Conservation (phyloP, 306 rosid genomes). For the Fragaria vesca region DNA sequence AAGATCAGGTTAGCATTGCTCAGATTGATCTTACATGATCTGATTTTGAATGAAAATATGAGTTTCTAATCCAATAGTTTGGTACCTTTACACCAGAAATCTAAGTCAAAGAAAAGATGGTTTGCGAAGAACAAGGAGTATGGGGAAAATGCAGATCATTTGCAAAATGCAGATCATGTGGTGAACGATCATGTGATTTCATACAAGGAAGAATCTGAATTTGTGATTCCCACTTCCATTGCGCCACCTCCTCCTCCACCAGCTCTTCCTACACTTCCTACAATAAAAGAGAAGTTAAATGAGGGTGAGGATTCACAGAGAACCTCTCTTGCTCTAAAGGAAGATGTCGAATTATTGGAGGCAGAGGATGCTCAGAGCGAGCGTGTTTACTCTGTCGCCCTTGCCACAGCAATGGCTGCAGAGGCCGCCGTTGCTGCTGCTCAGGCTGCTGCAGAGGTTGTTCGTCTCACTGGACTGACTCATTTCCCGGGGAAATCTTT, state of each 20-base stretch:
- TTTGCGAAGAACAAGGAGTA: conserved; percentile 42
- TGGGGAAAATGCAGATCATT: background rate
- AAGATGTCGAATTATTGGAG: conserved; percentile 33
- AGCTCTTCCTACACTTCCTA: background rate
- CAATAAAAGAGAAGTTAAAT: background rate
- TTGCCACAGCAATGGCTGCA: conserved; percentile 79
- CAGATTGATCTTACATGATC: background rate
- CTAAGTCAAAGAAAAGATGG: conserved; percentile 62
- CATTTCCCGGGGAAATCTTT: conserved; percentile 31
- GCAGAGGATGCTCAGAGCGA: conserved; percentile 56
- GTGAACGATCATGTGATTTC: background rate
- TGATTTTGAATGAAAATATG: background rate
- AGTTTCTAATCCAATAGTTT: conserved; percentile 15
- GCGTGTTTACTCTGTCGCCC: conserved; percentile 70
- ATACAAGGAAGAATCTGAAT: conserved; percentile 23
- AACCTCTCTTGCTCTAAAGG: conserved; percentile 29
- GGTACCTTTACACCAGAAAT: conserved; percentile 38
- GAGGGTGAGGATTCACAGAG: background rate
- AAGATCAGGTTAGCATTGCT: conserved; percentile 61
- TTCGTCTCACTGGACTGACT: conserved; percentile 40
- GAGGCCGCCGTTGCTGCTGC: conserved; percentile 91
- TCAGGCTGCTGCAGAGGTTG: conserved; percentile 68
- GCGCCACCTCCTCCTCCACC: conserved; percentile 4
- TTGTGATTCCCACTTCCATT: conserved; percentile 31
- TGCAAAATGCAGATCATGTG: background rate